These are phyloP conservation scores for Camellia oleifera DNA, from an alignment of 179 eudicot genomes.

Conservation along the genomic window DNA sequence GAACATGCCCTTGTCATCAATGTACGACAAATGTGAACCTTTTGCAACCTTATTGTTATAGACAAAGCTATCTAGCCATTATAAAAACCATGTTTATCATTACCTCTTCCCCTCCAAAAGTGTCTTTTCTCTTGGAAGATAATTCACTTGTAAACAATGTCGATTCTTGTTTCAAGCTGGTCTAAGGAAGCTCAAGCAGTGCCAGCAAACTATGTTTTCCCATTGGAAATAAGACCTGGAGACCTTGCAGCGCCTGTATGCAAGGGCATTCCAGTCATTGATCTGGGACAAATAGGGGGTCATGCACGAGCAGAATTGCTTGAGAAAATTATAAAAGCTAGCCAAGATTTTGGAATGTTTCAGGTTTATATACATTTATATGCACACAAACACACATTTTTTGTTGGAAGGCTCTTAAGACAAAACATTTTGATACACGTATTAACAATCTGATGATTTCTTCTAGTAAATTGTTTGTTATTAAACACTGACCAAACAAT, in stretches of 20 bases:
- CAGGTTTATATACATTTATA: conserved; percentile 33
- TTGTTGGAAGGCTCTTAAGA: not conserved
- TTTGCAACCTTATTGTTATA: too few species aligned
- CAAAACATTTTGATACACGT: not conserved
- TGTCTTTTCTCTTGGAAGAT: not conserved
- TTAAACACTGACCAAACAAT: not conserved
- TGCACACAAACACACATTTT: too few species aligned
- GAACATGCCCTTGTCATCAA: too few species aligned
- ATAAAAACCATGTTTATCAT: too few species aligned
- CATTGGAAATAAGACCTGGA: conserved; percentile 27
- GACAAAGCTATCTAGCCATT: too few species aligned
- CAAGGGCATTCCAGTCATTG: conserved; percentile 29
- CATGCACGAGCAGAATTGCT: conserved; percentile 9
- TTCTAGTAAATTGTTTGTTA: not conserved
- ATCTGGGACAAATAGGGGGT: conserved; percentile 26
- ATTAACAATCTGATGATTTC: not conserved
- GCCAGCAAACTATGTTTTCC: conserved; percentile 34
- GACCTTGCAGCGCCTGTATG: conserved; percentile 10
- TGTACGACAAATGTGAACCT: too few species aligned
- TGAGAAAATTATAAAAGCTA: conserved; percentile 42
- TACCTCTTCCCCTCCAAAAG: not conserved
- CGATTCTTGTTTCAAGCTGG: conserved; percentile 30
- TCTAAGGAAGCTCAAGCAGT: conserved; percentile 13
- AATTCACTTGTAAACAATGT: not conserved
- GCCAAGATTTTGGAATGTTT: conserved; percentile 55